Conservation (phyloP, 1,139 yeast species). For the Yamadazyma friedrichii region DNA sequence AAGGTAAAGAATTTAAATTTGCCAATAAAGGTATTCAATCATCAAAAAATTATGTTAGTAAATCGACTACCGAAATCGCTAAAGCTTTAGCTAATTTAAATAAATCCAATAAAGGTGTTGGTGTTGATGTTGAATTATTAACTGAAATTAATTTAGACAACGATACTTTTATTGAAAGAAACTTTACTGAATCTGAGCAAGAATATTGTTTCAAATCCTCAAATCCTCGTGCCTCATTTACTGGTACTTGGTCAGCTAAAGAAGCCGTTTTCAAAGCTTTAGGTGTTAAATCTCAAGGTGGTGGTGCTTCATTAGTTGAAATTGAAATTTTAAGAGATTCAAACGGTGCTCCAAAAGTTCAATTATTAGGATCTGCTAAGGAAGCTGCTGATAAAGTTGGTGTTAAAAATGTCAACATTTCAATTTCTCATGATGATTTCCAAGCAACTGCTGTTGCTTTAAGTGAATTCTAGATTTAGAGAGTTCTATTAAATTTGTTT, state of each 20-base stretch:
- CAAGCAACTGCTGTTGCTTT: slow-evolving; percentile 98
- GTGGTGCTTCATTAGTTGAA: slow-evolving; percentile 89
- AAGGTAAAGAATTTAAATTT: slow-evolving; percentile 51
- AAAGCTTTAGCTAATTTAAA: slow-evolving; percentile 49
- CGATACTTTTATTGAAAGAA: slow-evolving; percentile 86
- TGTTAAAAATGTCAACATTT: slow-evolving; percentile 71
- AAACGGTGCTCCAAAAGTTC: slow-evolving; percentile 82
- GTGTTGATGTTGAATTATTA: slow-evolving; percentile 94
- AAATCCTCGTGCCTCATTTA: slow-evolving; percentile 82
- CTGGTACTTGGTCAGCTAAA: slow-evolving; percentile 99
- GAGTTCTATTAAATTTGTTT: neutral
- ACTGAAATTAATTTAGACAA: slow-evolving; percentile 78
- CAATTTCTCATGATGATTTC: slow-evolving; percentile 93
- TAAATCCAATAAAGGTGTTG: slow-evolving; percentile 69
- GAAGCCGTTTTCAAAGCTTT: slow-evolving; percentile 98
- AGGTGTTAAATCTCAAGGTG: slow-evolving; percentile 88
- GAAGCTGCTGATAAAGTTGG: slow-evolving; percentile 70
- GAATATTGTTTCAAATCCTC: slow-evolving; percentile 74
- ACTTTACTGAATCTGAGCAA: slow-evolving; percentile 81
- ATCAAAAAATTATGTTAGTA: slow-evolving; percentile 32
- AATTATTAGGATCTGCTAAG: slow-evolving; percentile 72
- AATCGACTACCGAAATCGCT: slow-evolving; percentile 43
- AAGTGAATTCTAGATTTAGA: slow-evolving; percentile 50
- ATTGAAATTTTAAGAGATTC: slow-evolving; percentile 79
- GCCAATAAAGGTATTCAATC: slow-evolving; percentile 40